Evolutionary conservation across 2,329 filamentous ascomycete species (phyloP).

Genomic region (Stagonosporopsis tanaceti): DNA sequence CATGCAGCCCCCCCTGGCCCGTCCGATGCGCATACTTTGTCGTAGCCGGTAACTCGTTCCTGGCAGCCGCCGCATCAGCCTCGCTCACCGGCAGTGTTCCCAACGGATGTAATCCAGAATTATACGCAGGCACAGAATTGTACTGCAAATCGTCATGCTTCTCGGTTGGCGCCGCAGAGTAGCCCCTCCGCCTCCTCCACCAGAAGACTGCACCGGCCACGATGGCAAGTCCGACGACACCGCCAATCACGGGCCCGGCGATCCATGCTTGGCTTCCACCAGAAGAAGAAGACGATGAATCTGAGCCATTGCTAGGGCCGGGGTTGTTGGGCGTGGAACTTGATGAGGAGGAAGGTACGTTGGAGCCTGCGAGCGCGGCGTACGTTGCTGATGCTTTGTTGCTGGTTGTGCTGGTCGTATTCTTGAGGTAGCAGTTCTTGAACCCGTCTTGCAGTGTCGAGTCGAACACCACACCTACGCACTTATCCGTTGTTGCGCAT

Average conservation of each 20-base stretch:
- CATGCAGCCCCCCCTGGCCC: constrained; percentile 14
- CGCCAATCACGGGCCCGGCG: constrained; percentile 38
- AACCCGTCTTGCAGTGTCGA: constrained; percentile 34
- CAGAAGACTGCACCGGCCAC: constrained; percentile 28
- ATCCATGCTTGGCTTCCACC: constrained; percentile 37
- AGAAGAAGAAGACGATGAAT: not conserved
- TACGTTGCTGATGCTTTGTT: constrained; percentile 31
- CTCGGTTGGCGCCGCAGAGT: constrained; percentile 2
- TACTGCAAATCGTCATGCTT: constrained; percentile 17
- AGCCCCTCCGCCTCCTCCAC: constrained; percentile 19
- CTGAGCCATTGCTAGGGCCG: not conserved
- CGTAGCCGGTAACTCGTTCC: constrained; percentile 25
- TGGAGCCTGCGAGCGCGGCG: constrained; percentile 26
- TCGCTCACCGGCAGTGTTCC: constrained; percentile 5
- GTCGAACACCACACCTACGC: constrained; percentile 40
- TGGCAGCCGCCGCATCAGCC: not conserved
- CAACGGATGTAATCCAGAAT: not conserved
- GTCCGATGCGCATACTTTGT: constrained; percentile 29
- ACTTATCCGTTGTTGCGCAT: constrained; percentile 35
- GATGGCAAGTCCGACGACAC: constrained; percentile 26
- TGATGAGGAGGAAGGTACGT: constrained; percentile 11
- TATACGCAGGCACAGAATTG: constrained; percentile 15
- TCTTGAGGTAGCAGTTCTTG: constrained; percentile 46
- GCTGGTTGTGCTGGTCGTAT: constrained; percentile 34
- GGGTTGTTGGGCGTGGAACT: constrained; percentile 5